Base-by-base conservation (phyloP, 2,329 filamentous ascomycete species). In the Fusarium burgessii region DNA sequence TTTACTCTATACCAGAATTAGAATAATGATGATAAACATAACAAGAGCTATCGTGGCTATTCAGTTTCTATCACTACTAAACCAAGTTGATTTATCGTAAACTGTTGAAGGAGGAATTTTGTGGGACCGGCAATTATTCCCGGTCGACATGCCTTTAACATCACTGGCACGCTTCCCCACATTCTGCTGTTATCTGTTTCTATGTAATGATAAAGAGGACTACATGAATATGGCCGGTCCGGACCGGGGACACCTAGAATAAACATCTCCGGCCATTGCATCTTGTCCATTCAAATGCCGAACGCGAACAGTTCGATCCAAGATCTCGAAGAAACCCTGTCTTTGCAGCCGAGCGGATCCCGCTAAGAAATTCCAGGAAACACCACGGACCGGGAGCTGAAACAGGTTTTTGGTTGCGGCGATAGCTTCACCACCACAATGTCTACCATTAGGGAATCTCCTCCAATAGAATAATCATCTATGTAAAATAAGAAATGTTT, bases 71-170 rank as follows among this genome's bases (percentile, higher is more conserved):
- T 15, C 32, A 38, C 32, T 27, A 15, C 23, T 11, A 51, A 35
- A 5, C 13, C 14, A 35, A 18, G 6, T 45, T 4, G 25, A 45
- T 51, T 51, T 20, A 25, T 54, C 35, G 23, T 61, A 25, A 41
- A 52, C n/a, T 27, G 25, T 36, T 47, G 52, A 38, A 56, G 40
- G 46, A 47, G 23, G 33, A 20, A 27, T 18, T n/a, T 46, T 54
- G 65, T 51, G 74, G 74, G 73, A 51, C 74, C 74, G 74, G 74
- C 62, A 70, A 63, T 59, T 29, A n/a, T 58, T 75, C 68, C 74
- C 74, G 74, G 74, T 74, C 71, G 57, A 49, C 54, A 40, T 52
- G 32, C 36, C 64, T 72, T 72, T 51, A 62, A 58, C 46, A 36
- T 38, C 42, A 41, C 47, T 60, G 36, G 43, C 7, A 29, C 18